These are phyloP conservation scores for Talaromyces trachyspermus DNA, from an alignment of 495 filamentous ascomycete genomes.

Conservation along the genomic window DNA sequence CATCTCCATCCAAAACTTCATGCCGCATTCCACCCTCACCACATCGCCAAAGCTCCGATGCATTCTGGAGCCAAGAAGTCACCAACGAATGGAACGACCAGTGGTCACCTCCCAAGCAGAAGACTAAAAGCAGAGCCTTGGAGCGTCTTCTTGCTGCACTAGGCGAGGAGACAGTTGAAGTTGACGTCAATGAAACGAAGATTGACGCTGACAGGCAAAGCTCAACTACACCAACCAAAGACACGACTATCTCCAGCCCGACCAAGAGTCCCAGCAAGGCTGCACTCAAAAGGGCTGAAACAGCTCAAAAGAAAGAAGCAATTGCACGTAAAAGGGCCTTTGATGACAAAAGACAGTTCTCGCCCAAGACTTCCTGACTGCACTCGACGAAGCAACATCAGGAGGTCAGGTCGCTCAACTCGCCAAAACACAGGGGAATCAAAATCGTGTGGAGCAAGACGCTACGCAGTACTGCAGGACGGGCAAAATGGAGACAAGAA, in stretches of 20 bases:
- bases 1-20: constrained; percentile 47
- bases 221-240: constrained; percentile 4
- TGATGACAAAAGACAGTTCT: constrained; percentile 56
- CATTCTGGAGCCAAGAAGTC: constrained; percentile 71
- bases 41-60: constrained; percentile 62
- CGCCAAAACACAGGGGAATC: constrained; percentile 67
- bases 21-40: constrained; percentile 44
- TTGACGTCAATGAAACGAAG: neutral
- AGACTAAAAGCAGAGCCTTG: constrained; percentile 9
- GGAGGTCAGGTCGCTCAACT: constrained; percentile 52
- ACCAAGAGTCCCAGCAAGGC: constrained; percentile 36
- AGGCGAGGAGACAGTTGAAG: constrained; percentile 22
- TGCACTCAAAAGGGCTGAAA: constrained; percentile 35
- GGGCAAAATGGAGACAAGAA: constrained; percentile 73
- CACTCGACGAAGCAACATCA: constrained; percentile 65
- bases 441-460: constrained; percentile 77
- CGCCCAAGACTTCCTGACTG: constrained; percentile 59
- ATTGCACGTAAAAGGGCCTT: constrained; percentile 54
- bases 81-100: constrained; percentile 79
- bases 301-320: constrained; percentile 35
- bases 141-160: constrained; percentile 26
- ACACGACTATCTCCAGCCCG: constrained; percentile 6
- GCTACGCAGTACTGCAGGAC: constrained; percentile 78
- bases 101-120: constrained; percentile 60
- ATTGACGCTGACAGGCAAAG: neutral